A percentile compares a stretch with the other conserved stretches of the same genome.
phyloP scores from a whole-genome alignment of 352 stramenopile genomes.

The Discostella stelligera region DNA sequence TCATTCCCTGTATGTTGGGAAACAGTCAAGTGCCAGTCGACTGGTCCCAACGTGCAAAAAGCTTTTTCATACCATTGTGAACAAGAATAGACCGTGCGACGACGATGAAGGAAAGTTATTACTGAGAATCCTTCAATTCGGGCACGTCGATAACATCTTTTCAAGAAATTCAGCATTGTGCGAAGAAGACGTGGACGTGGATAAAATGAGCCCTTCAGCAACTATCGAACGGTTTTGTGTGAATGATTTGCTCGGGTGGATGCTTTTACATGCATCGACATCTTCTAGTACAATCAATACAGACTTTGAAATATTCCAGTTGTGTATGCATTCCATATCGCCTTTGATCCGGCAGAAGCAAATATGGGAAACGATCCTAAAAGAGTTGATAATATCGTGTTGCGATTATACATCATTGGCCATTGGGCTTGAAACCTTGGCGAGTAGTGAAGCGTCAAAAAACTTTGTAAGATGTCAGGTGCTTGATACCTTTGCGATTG shows the following conservation, averaged over 20 bases:
- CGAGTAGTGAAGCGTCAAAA: slow-evolving; percentile 1
- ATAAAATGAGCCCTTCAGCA: not conserved
- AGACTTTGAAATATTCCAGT: slow-evolving; percentile 59
- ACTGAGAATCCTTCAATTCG: slow-evolving; percentile 48
- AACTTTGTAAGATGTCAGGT: slow-evolving; percentile 37
- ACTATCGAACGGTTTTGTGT: slow-evolving; percentile 64
- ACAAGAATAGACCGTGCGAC: slow-evolving; percentile 32
- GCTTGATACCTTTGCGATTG: slow-evolving; percentile 58
- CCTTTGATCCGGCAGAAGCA: slow-evolving; percentile 29
- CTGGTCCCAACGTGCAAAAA: slow-evolving; percentile 23
- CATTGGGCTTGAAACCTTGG: slow-evolving; percentile 39
- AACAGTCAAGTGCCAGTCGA: slow-evolving; percentile 5
- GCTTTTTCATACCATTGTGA: slow-evolving; percentile 41
- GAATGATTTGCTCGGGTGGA: slow-evolving; percentile 73
- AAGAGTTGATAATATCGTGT: slow-evolving; percentile 62
- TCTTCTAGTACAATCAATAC: slow-evolving; percentile 15
- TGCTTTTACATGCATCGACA: slow-evolving; percentile 65
- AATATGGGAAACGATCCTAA: slow-evolving; percentile 62
- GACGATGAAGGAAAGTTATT: slow-evolving; percentile 49
- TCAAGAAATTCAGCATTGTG: not conserved
- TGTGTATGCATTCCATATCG: slow-evolving; percentile 38
- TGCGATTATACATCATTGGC: slow-evolving; percentile 55
- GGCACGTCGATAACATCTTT: slow-evolving; percentile 45
- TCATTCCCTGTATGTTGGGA: slow-evolving; percentile 3
- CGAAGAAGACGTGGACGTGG: not conserved